Evolutionary conservation across 768 basidiomycete genomes (phyloP), one percentile per base, ranked within the genome.

Genomic region (Calocera cornea): DNA sequence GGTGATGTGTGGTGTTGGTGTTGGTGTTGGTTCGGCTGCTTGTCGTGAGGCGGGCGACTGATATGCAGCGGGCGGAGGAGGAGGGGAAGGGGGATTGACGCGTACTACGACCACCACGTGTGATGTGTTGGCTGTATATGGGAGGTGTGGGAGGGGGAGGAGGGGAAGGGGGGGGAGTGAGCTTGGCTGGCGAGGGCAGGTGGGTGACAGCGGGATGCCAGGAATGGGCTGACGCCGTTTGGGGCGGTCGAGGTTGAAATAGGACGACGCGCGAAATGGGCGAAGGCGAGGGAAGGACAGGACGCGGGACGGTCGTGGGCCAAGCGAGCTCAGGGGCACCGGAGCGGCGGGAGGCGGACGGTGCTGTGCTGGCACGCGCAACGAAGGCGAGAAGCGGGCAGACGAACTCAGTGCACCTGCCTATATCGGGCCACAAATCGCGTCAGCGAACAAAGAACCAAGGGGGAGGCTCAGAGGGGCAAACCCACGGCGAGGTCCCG

Each of bases 161-260:
- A 19, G 44, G 24, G 16, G 44, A 19, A 19, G 24, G 16, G n/a
- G n/a, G n/a, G 49, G 49, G 49, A 50, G 49, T 14, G 49, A 50
- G 49, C 14, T n/a, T 50, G 12, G 14, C 22, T 7, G 22, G 49
- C 11, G 49, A 24, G 49, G 49, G 24, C 12, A 24, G 49, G 54
- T 5, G 31, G 8, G 54, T 60, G 54, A 60, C 54, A 60, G 54
- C 54, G 54, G 27, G 54, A 60, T 60, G 54, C 54, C 54, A 60
- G 54, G 54, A 60, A 60, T 60, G 54, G 54, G 31, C 54, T 60
- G 54, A 60, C 14, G 54, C 54, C 54, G 54, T 5, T 60, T 60
- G 24, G 14, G 2, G 27, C 27, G 31, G 5, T 5, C 14, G 54
- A 60, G 54, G 54, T 60, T 60, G 54, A 60, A 60, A 60, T 60